Base-by-base conservation (phyloP, 305 asterid genomes). In the Plantago coronopus region DNA sequence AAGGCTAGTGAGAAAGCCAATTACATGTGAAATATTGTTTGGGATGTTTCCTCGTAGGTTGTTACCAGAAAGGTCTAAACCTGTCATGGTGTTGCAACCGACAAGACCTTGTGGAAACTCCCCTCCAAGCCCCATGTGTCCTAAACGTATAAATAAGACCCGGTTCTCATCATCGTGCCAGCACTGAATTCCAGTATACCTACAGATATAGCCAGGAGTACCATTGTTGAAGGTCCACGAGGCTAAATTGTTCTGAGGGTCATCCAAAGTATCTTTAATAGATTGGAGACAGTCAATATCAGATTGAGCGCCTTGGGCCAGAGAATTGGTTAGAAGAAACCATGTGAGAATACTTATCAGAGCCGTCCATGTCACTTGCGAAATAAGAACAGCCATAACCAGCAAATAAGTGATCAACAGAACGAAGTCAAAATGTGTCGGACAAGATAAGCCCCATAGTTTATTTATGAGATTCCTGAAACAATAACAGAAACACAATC, bases 101-200 rank as follows among this genome's bases (percentile, higher is more conserved):
- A 45, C 27, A 22, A 87, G 51, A 7, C 87, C 96, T 2, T 55
- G 58, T 1, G 96, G 96, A 66, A 85, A 87, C 75, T 72, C 69
- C 2, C 96, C 96, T 74, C 67, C 48, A 59, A 88, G 91, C 3
- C 83, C 94, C 94, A 81, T 79, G 71, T 65, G 72, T 1, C 75
- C 23, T 34, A 87, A 66, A 1, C 57, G 68, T 62, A 87, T 71
- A 48, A 78, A 80, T 34, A 87, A 11, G 50, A 87, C 83, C 70
- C 23, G 76, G 64, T 78, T 87, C 54, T 87, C 95, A 43, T 72
- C 72, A 7, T 54, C 75, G 21, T 80, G 81, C 86, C 86, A 80
- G 47, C 91, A 85, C 1, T 85, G 89, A 17, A 88, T 43, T 61
- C 94, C 89, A 9, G 72, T 38, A 40, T 83, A 85, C 17, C 57